These are phyloP conservation scores for Beverwykella pulmonaria DNA, from an alignment of 495 filamentous ascomycete species.

Conservation along the genomic window DNA sequence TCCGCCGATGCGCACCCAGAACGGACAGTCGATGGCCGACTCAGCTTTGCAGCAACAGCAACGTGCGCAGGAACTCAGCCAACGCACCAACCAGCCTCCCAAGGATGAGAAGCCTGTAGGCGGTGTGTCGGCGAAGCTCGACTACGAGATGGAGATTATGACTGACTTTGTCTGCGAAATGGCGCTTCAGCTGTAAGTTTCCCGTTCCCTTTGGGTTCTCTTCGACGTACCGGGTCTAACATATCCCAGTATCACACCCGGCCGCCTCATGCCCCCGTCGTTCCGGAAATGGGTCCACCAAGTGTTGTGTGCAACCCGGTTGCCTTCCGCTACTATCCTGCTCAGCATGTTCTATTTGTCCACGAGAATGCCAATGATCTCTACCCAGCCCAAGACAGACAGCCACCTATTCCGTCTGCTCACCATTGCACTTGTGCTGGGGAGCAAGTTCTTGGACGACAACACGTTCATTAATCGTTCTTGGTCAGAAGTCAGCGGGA, in stretches of 20 bases:
- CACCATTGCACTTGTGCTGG: conserved; percentile 82
- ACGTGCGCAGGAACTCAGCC: conserved; percentile 34
- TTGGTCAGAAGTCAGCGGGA: conserved; percentile 97
- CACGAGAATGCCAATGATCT: conserved; percentile 75
- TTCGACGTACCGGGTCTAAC: conserved; percentile 67
- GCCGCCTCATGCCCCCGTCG: conserved; percentile 66
- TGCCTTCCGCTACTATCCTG: conserved; percentile 93
- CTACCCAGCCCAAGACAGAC: conserved; percentile 59
- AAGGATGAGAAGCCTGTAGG: conserved; percentile 57
- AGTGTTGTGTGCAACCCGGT: conserved; percentile 89
- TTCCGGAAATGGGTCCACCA: conserved; percentile 95
- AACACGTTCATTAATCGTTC: conserved; percentile 99
- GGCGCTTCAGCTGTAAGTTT: conserved; percentile 77
- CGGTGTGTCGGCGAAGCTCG: conserved; percentile 92
- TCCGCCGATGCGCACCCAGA: conserved; percentile 44
- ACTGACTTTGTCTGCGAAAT: conserved; percentile 96
- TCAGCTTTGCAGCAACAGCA: conserved; percentile 39
- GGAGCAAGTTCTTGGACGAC: conserved; percentile 98
- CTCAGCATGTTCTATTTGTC: conserved; percentile 90
- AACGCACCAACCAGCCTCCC: conserved; percentile 28
- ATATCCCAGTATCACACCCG: conserved; percentile 74
- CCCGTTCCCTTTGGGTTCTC: conserved; percentile 55
- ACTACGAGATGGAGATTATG: conserved; percentile 99
- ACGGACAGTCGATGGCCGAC: conserved; percentile 26
- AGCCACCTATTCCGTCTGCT: conserved; percentile 88